Conservation (phyloP, 139 green algal species). For the Chlamydomonas sp. region DNA sequence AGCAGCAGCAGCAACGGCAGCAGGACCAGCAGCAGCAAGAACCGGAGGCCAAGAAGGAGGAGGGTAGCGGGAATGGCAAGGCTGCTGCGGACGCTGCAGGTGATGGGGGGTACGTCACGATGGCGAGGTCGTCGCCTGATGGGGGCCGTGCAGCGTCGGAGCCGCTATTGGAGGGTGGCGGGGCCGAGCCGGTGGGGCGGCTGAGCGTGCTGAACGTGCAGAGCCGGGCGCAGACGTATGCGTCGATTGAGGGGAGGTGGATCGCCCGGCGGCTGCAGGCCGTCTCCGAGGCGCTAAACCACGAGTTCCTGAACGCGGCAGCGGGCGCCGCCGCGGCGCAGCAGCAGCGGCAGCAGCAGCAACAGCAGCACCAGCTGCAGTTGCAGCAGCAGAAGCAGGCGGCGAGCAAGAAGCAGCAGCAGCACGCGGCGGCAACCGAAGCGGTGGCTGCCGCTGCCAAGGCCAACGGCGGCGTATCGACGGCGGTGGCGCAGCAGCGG, state of each 20-base stretch:
- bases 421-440: no score
- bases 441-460: no score
- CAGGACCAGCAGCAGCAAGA: not conserved
- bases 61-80: not conserved
- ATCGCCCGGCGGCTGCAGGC: slow-evolving; percentile 5
- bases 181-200: not conserved
- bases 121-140: not conserved
- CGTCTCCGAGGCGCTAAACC: slow-evolving; percentile 18
- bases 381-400: no score
- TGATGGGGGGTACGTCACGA: not conserved
- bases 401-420: no score
- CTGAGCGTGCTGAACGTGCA: not conserved
- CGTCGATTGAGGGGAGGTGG: slow-evolving; percentile 10
- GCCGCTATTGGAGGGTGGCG: not conserved
- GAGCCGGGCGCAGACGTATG: not conserved
- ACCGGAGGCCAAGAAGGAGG: not conserved
- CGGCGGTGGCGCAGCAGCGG: no score
- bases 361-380: not conserved
- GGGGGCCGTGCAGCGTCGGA: not conserved
- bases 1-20: not conserved
- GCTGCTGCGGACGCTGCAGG: not conserved
- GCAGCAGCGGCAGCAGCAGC: not conserved
- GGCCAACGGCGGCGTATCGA: no score
- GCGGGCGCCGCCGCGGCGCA: not conserved
- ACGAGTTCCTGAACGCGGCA: slow-evolving; percentile 5